These are phyloP conservation scores for Trichoderma virens DNA, from an alignment of 495 filamentous ascomycete species.

Conservation along the genomic window DNA sequence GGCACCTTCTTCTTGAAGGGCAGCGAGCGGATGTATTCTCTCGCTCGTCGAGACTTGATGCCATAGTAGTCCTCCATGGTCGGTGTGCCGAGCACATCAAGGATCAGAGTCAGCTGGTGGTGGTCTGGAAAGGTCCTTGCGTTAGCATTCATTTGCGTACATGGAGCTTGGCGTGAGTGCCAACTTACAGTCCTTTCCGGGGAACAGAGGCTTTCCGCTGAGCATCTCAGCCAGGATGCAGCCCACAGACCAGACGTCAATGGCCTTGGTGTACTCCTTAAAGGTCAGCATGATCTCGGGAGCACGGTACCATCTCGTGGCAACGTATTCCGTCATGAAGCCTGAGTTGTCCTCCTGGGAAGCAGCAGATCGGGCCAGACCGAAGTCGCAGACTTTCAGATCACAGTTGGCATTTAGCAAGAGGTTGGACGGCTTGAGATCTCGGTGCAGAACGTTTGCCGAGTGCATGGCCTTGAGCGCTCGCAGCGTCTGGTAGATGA, in stretches of 20 bases:
- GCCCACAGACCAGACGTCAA: conserved; percentile 98
- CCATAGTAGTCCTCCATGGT: conserved; percentile 99
- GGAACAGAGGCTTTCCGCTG: conserved; percentile 96
- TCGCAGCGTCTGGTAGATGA: conserved; percentile 99
- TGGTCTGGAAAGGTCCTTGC: conserved; percentile 57
- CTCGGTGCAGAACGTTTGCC: conserved; percentile 95
- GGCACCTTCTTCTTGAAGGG: conserved; percentile 99
- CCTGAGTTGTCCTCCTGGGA: conserved; percentile 97
- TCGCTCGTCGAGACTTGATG: conserved; percentile 95
- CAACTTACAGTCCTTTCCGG: conserved; percentile 92
- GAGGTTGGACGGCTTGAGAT: conserved; percentile 94
- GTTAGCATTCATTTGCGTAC: not conserved
- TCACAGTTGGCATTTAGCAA: conserved; percentile 98
- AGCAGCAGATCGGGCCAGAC: conserved; percentile 84
- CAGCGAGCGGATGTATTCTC: conserved; percentile 97
- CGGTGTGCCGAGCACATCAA: conserved; percentile 95
- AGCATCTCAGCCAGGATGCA: conserved; percentile 99
- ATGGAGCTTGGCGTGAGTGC: not conserved
- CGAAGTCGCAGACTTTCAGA: conserved; percentile 98
- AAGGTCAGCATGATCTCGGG: conserved; percentile 99
- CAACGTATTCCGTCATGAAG: conserved; percentile 99
- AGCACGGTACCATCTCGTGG: conserved; percentile 97
- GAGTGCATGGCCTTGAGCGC: conserved; percentile 99
- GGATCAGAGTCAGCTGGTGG: conserved; percentile 94
- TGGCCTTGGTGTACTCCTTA: conserved; percentile 99